These are phyloP conservation scores for Cutaneotrichosporon mucoides DNA, from an alignment of 1,284 basidiomycete species.

Conservation along the genomic window DNA sequence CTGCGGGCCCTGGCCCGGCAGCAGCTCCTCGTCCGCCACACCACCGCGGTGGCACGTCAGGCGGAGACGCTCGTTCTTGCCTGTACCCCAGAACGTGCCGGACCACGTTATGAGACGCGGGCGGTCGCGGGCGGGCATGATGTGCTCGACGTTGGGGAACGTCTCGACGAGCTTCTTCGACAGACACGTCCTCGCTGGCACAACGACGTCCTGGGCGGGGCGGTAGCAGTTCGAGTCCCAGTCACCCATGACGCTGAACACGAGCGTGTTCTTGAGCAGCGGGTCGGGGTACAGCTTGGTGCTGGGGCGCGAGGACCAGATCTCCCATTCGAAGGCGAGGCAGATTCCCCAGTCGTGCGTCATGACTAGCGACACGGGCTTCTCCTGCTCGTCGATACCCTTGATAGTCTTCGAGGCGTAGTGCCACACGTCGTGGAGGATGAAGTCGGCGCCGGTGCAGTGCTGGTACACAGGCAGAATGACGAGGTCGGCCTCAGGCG, in stretches of 20 bases:
- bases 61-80: constrained; percentile 42
- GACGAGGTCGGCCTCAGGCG: constrained; percentile 50
- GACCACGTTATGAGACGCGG: constrained; percentile 40
- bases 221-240: constrained; percentile 47
- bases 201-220: constrained; percentile 48
- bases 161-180: constrained; percentile 29
- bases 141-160: constrained; percentile 31
- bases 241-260: constrained; percentile 48
- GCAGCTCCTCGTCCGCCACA: constrained; percentile 37
- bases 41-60: constrained; percentile 44
- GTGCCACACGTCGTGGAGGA: constrained; percentile 47
- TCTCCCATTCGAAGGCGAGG: constrained; percentile 45
- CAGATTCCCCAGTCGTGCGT: constrained; percentile 53
- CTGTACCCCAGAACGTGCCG: constrained; percentile 50
- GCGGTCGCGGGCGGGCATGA: constrained; percentile 39
- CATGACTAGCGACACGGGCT: constrained; percentile 43
- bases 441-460: constrained; percentile 34
- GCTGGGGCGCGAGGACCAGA: constrained; percentile 38
- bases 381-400: constrained; percentile 32
- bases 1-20: constrained; percentile 38
- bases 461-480: constrained; percentile 51
- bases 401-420: constrained; percentile 43
- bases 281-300: constrained; percentile 38
- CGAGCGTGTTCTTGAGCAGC: constrained; percentile 40
- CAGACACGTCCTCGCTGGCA: constrained; percentile 45